Base-by-base conservation (phyloP, 805 yeast species). In the Ogataea pignaliae region DNA sequence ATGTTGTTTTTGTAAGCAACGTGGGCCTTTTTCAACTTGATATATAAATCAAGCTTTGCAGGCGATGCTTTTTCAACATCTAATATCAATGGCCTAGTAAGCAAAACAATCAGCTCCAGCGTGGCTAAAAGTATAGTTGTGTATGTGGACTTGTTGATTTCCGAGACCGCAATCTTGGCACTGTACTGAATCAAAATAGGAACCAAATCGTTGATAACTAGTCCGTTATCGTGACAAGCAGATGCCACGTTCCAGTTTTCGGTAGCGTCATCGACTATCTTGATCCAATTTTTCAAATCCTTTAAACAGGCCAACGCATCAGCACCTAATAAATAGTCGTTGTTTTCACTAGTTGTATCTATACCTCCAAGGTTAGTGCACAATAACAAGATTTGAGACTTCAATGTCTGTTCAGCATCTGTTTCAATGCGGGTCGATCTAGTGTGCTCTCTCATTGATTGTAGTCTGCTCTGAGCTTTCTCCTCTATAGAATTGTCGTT, bases 291-390 rank as follows among this genome's bases (percentile, higher is more conserved):
- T 60, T 88, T 88, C 48, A 93, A 64, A 64, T 93, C 99, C 53
- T 85, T 83, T 29, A 93, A 65, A 64, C 97, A 88, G 0, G 89
- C 89, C 43, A 78, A 61, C 2, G 95, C 95, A 57, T 91, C 97
- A 46, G 84, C 88, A 10, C 98, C 98, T 3, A 90, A 72, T 47
- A 78, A 79, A 57, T 93, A 93, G 1, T 64, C 61, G 2, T 59
- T 50, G 12, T 54, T 39, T 4, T 65, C 61, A 0, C 83, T 69
- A 1, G 83, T 65, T 39, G 83, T 78, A 63, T 90, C 97, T 1
- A 83, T 76, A 1, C 97, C 98, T 42, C 99, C 99, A 2, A 91
- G 72, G 0, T 98, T 96, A 3, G 96, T 79, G 3, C 89, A 88
- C 34, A 90, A 71, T 36, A 87, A 79, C 12, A 90, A 76, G 29